Percentiles rank a stretch among this genome's conserved stretches.
These are phyloP conservation scores for Eimeria zaria DNA, from an alignment of 169 alveolate species.

Conservation along the genomic window DNA sequence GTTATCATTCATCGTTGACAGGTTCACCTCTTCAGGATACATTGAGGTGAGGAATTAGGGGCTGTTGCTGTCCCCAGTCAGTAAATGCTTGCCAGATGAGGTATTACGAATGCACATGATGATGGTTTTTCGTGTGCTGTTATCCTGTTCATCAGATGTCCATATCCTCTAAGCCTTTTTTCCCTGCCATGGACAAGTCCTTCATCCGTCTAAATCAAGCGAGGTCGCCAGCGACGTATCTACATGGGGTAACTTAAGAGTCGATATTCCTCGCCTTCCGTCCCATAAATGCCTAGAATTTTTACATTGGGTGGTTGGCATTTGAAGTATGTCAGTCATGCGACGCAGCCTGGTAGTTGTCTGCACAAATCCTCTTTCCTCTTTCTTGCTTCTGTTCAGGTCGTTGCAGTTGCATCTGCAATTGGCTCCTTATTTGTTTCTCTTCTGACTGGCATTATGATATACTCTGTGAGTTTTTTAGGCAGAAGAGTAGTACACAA, in stretches of 20 bases:
- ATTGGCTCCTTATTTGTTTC: constrained; percentile 77
- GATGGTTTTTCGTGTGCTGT: neutral
- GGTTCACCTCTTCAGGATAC: constrained; percentile 84
- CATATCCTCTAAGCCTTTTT: constrained; percentile 81
- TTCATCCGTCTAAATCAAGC: constrained; percentile 65
- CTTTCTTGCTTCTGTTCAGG: neutral
- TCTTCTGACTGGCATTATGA: constrained; percentile 69
- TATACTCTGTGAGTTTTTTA: constrained; percentile 59
- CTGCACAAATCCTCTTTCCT: neutral
- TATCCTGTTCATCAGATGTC: constrained; percentile 61
- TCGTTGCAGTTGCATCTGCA: constrained; percentile 35
- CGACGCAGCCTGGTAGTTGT: neutral
- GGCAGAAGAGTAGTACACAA: neutral
- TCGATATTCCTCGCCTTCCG: neutral
- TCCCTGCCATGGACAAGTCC: constrained; percentile 84
- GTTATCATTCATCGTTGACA: constrained; percentile 72
- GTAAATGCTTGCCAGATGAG: neutral
- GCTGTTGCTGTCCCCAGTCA: neutral
- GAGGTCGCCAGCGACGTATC: constrained; percentile 82
- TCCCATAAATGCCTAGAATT: neutral
- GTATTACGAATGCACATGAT: neutral
- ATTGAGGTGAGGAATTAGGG: constrained; percentile 51
- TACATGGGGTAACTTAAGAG: constrained; percentile 77
- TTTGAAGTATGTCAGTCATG: neutral
- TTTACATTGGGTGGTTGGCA: neutral